Base-by-base conservation (phyloP, 2,329 filamentous ascomycete genomes). In the Myriosclerotinia duriaeana region DNA sequence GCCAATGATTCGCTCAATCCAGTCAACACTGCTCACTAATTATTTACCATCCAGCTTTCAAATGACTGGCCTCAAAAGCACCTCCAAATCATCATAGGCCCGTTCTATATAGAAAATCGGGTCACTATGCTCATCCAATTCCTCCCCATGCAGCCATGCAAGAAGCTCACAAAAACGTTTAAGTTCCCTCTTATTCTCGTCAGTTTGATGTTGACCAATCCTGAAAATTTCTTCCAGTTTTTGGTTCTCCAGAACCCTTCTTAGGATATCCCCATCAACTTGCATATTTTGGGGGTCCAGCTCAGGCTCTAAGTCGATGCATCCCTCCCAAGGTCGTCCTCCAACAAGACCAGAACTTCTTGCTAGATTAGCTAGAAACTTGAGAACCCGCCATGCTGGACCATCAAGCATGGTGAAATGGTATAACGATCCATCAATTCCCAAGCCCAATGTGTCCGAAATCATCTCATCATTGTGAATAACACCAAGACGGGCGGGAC, bases 351-450 rank as follows among this genome's bases (percentile, higher is more conserved):
- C 73, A 36, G 82, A 83, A 36, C 78, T 76, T 56, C 82, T 76
- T 38, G 85, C 87, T 58, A 96, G 76, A 67, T 89, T 89, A 73
- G 96, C 89, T 1, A 97, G 75, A 69, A 94, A 87, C 66, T 84
- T 83, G 6, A 98, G 81, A 5, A 96, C 80, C 8, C 83, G 82
- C 85, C 89, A 90, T 9, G 88, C 83, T 2, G 84, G 77, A 22
- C 83, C 73, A 12, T 82, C 79, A 0, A 98, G 78, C 17, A 93
- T 78, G 0, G 84, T 84, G 72, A 97, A 89, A 66, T 89, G 85
- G 69, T 86, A 85, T 34, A 93, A 73, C 0, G 88, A 86, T 1
- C 91, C 91, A 72, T 91, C 87, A 44, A 92, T 82, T 8, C 85
- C 85, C 8, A 89, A 80, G 1, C 90, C 91, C 44, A 93, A 75